Conservation (phyloP, 805 yeast species). For the Yarrowia sp. region DNA sequence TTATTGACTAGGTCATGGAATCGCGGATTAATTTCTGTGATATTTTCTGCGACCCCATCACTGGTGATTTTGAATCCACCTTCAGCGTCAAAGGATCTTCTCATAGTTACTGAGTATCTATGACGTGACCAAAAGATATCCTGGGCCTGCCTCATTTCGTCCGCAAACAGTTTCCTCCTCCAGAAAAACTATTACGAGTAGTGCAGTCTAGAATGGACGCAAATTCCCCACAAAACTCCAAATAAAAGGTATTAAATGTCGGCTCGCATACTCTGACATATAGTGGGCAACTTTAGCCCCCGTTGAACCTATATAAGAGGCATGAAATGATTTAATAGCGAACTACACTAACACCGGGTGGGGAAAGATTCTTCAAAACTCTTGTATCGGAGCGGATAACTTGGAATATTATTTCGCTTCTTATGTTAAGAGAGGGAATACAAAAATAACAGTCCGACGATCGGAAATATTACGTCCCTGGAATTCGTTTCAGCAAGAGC, state of each 20-base stretch:
- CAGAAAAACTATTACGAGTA: not conserved
- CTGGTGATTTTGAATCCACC: too few species aligned
- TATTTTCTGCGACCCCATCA: too few species aligned
- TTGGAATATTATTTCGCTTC: not conserved
- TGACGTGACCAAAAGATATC: too few species aligned
- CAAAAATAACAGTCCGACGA: not conserved
- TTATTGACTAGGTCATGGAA: too few species aligned
- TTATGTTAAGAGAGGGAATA: not conserved
- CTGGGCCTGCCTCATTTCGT: not conserved
- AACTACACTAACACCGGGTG: not conserved
- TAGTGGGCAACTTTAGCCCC: slow-evolving; percentile 16
- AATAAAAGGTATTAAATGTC: not conserved
- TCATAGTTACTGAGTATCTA: too few species aligned
- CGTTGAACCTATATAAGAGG: not conserved
- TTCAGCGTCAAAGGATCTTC: too few species aligned
- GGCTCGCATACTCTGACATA: not conserved
- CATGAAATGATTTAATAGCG: not conserved
- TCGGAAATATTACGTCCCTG: not conserved
- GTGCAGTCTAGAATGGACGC: not conserved
- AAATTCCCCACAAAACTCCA: not conserved
- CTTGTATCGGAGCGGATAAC: not conserved
- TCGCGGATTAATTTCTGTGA: too few species aligned
- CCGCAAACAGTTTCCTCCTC: not conserved
- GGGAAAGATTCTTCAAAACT: too few species aligned
- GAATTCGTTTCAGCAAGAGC: not conserved